phyloP scores from a whole-genome alignment of 1,284 basidiomycete genomes.

The Pseudozyma sp. region DNA sequence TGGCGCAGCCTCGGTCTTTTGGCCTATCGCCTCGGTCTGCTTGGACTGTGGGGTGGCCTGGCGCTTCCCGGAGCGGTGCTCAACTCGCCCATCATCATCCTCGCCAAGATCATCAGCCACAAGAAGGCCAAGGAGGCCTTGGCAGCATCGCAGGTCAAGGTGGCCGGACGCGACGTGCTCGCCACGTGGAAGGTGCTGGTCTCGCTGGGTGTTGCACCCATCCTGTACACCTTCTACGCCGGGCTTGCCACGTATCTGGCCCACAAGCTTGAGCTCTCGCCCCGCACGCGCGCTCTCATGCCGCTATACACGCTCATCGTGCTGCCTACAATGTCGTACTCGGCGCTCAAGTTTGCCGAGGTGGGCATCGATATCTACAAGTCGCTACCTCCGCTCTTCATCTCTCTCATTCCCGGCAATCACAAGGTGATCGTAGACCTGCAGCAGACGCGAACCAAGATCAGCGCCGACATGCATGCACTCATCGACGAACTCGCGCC shows the following conservation, averaged over 20 bases:
- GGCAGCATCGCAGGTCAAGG: conserved; percentile 94
- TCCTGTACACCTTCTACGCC: conserved; percentile 77
- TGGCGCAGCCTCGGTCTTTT: conserved; percentile 91
- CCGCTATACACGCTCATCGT: conserved; percentile 82
- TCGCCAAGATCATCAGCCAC: conserved; percentile 87
- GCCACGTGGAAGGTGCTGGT: conserved; percentile 99
- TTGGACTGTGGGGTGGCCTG: conserved; percentile 85
- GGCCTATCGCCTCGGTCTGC: conserved; percentile 83
- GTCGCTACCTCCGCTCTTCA: conserved; percentile 90
- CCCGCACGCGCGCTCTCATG: conserved; percentile 77
- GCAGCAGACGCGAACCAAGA: conserved; percentile 80
- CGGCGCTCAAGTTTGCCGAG: conserved; percentile 97
- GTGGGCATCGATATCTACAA: conserved; percentile 98
- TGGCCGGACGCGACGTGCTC: conserved; percentile 92
- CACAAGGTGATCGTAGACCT: conserved; percentile 84
- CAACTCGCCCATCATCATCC: conserved; percentile 93
- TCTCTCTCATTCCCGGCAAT: conserved; percentile 91
- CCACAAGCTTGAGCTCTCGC: conserved; percentile 71
- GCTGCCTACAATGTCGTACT: conserved; percentile 90
- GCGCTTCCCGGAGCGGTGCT: conserved; percentile 94
- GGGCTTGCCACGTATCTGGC: conserved; percentile 80
- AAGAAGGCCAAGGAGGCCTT: conserved; percentile 97
- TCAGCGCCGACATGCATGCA: conserved; percentile 87
- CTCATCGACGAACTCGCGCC: conserved; percentile 82
- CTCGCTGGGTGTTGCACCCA: conserved; percentile 87